Percentiles rank a stretch among this genome's conserved stretches.
These are phyloP conservation scores for Apophysomyces variabilis DNA, from an alignment of 371 early-diverging fungal genomes.

Conservation along the genomic window DNA sequence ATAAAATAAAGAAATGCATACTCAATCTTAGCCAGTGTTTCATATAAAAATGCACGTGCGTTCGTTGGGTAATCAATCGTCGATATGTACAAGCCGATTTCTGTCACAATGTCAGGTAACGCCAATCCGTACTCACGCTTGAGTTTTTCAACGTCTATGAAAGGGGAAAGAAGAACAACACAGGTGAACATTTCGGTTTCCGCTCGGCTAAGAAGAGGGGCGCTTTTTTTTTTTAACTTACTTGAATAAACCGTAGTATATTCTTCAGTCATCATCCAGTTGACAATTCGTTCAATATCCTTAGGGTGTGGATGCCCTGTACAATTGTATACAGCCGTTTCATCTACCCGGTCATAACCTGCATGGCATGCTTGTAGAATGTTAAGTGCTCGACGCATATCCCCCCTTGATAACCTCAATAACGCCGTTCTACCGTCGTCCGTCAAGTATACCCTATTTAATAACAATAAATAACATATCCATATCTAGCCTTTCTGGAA, in stretches of 20 bases:
- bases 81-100: conserved; percentile 67
- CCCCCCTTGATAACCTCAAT: conserved; percentile 84
- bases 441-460: conserved; percentile 74
- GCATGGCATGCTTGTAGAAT: conserved; percentile 92
- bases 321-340: conserved; percentile 84
- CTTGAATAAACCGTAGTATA: conserved; percentile 80
- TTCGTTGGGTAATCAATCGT: conserved; percentile 71
- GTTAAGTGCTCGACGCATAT: conserved; percentile 97
- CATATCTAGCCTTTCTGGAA: too few relatives aligned
- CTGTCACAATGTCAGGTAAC: conserved; percentile 85
- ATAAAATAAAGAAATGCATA: conserved; percentile 30
- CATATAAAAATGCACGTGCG: conserved; percentile 69
- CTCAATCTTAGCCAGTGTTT: conserved; percentile 90
- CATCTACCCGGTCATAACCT: conserved; percentile 77
- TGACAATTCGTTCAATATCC: conserved; percentile 81
- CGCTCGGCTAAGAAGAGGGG: not conserved
- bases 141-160: conserved; percentile 70
- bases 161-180: not conserved
- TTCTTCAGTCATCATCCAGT: conserved; percentile 82
- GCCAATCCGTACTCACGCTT: conserved; percentile 87
- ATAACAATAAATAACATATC: not conserved
- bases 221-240: conserved; percentile 33
- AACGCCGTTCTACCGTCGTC: conserved; percentile 84
- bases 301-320: conserved; percentile 91
- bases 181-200: not conserved